These are phyloP conservation scores for Debaryomyces fabryi DNA, from an alignment of 1,139 yeast species.

Conservation along the genomic window DNA sequence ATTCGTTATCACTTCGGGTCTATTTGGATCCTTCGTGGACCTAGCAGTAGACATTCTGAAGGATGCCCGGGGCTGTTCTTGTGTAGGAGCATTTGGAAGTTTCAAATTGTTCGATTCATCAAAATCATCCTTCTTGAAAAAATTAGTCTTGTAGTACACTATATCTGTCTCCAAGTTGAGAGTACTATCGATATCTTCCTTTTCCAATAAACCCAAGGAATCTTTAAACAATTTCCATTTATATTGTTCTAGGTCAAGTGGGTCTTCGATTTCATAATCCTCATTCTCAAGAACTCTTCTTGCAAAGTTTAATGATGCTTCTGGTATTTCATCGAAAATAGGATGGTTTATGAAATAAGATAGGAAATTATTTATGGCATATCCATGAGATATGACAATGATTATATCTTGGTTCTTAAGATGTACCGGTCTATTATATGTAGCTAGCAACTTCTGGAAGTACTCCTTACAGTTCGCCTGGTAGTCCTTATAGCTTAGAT, in stretches of 20 bases:
- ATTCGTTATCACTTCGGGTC: constrained; percentile 19
- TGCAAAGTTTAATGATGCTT: constrained; percentile 42
- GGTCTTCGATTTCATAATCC: constrained; percentile 16
- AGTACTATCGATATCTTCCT: constrained; percentile 32
- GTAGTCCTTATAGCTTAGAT: constrained; percentile 45
- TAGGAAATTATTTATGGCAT: constrained; percentile 43
- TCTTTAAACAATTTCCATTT: constrained; percentile 41
- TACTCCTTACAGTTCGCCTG: constrained; percentile 45
- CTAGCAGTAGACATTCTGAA: constrained; percentile 22
- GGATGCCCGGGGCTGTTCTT: constrained; percentile 32
- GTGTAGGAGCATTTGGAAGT: constrained; percentile 12
- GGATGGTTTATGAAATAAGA: constrained; percentile 49
- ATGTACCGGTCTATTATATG: constrained; percentile 44
- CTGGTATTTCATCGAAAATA: constrained; percentile 50
- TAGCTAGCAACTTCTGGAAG: constrained; percentile 46
- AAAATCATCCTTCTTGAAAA: constrained; percentile 42
- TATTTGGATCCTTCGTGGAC: constrained; percentile 12
- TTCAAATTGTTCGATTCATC: constrained; percentile 15
- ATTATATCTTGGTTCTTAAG: constrained; percentile 40
- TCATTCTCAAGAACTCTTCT: constrained; percentile 20
- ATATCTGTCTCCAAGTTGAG: constrained; percentile 48
- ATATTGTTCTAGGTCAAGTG: constrained; percentile 21
- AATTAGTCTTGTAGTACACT: constrained; percentile 50
- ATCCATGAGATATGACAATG: constrained; percentile 48
- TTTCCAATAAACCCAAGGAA: constrained; percentile 34